These are phyloP conservation scores for Plenodomus lindquistii DNA, from an alignment of 2,329 filamentous ascomycete species.

Conservation along the genomic window DNA sequence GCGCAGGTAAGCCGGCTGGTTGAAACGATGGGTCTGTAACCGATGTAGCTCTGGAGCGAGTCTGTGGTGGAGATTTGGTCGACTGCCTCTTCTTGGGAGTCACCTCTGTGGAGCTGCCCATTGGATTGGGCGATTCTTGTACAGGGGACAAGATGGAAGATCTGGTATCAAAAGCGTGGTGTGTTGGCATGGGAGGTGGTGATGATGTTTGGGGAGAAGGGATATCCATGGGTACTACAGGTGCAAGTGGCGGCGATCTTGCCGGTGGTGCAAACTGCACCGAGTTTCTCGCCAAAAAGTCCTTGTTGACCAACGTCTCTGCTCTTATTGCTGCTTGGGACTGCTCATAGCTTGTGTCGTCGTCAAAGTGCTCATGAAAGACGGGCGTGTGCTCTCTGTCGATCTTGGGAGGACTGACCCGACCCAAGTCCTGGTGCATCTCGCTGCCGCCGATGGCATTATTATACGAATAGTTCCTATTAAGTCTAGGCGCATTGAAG, in stretches of 20 bases:
- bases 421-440: constrained; percentile 21
- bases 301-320: constrained; percentile 53
- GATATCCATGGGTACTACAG: constrained; percentile 6
- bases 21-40: constrained; percentile 42
- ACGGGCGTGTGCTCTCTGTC: constrained; percentile 58
- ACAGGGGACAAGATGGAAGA: constrained; percentile 40
- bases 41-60: constrained; percentile 44
- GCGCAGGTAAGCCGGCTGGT: constrained; percentile 46
- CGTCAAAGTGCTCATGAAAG: constrained; percentile 65
- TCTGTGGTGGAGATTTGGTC: constrained; percentile 40
- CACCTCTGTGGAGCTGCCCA: constrained; percentile 26
- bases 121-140: constrained; percentile 35
- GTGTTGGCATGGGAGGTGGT: constrained; percentile 16
- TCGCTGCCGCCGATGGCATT: constrained; percentile 31
- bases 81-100: constrained; percentile 39
- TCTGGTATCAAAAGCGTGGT: constrained; percentile 23
- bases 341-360: constrained; percentile 49
- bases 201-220: constrained; percentile 8
- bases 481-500: constrained; percentile 63
- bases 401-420: constrained; percentile 40
- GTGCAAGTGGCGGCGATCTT: constrained; percentile 19
- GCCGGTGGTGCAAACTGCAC: constrained; percentile 33
- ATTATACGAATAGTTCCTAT: constrained; percentile 46
- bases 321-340: constrained; percentile 51
- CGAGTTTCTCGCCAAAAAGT: constrained; percentile 52